Percentiles rank a stretch among this genome's conserved stretches.
Conservation (phyloP, 2,329 filamentous ascomycete species). For the Aspergillus ochraceoroseus region DNA sequence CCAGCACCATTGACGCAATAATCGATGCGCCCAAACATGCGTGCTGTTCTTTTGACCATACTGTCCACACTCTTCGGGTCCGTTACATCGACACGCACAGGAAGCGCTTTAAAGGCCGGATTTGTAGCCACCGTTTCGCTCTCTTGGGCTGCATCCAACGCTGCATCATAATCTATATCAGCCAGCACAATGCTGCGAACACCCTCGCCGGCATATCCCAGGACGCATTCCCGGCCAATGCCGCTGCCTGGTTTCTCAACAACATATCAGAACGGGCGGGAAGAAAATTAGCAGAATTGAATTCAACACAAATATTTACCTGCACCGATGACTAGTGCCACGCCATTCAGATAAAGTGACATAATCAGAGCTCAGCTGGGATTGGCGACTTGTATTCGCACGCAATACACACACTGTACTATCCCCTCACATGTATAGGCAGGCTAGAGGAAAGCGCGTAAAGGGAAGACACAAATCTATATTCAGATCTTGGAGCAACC, state of each 20-base stretch:
- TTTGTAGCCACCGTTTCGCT: constrained; percentile 25
- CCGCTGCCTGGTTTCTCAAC: constrained; percentile 9
- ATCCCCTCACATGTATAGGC: neutral
- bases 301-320: constrained; percentile 7
- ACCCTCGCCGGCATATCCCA: constrained; percentile 22
- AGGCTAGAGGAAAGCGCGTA: no score
- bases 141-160: constrained; percentile 21
- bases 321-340: constrained; percentile 15
- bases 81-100: constrained; percentile 26
- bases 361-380: neutral
- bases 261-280: neutral
- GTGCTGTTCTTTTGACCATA: constrained; percentile 22
- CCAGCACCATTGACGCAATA: constrained; percentile 26
- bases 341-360: constrained; percentile 10
- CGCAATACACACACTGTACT: neutral
- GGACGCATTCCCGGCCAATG: constrained; percentile 13
- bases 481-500: no score
- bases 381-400: neutral
- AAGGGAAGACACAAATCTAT: no score
- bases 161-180: constrained; percentile 21
- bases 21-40: constrained; percentile 26
- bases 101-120: constrained; percentile 22
- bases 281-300: no score
- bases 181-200: constrained; percentile 23
- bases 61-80: constrained; percentile 19